Evolutionary conservation across 2,329 filamentous ascomycete genomes (phyloP).

Genomic region (Alternaria panax): DNA sequence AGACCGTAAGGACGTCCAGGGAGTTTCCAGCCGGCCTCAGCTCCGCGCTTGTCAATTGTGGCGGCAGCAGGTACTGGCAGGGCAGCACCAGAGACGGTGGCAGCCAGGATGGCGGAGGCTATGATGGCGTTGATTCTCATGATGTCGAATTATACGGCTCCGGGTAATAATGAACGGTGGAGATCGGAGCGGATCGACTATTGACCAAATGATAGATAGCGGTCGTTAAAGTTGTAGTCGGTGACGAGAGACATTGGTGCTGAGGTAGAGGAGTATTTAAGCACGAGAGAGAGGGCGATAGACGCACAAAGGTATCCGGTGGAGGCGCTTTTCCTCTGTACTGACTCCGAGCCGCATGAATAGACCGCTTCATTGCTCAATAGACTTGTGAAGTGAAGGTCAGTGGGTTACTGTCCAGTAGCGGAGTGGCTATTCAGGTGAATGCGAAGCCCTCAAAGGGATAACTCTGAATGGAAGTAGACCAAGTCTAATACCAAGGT

Average conservation of each 20-base stretch:
- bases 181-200: slow-evolving; percentile 16
- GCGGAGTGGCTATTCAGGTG: slow-evolving; percentile 12
- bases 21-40: slow-evolving; percentile 12
- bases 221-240: slow-evolving; percentile 19
- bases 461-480: slow-evolving; percentile 14
- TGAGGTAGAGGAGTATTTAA: slow-evolving; percentile 18
- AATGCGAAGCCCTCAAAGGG: slow-evolving; percentile 21
- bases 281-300: slow-evolving; percentile 2
- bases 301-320: slow-evolving; percentile 8
- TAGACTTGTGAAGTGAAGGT: slow-evolving; percentile 12
- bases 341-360: slow-evolving; percentile 27
- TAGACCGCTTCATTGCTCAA: slow-evolving; percentile 23
- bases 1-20: slow-evolving; percentile 22
- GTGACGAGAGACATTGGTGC: slow-evolving; percentile 10
- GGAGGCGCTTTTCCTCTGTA: not conserved
- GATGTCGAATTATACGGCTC: slow-evolving; percentile 28
- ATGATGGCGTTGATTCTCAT: slow-evolving; percentile 60
- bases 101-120: slow-evolving; percentile 52
- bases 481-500: slow-evolving; percentile 6
- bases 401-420: slow-evolving; percentile 24
- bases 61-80: slow-evolving; percentile 41
- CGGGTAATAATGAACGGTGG: slow-evolving; percentile 27
- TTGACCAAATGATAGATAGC: slow-evolving; percentile 14
- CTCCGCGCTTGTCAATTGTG: slow-evolving; percentile 11
- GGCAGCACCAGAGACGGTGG: slow-evolving; percentile 51